Evolutionary conservation across 495 filamentous ascomycete genomes (phyloP).

Genomic region (Talaromyces wortmannii): DNA sequence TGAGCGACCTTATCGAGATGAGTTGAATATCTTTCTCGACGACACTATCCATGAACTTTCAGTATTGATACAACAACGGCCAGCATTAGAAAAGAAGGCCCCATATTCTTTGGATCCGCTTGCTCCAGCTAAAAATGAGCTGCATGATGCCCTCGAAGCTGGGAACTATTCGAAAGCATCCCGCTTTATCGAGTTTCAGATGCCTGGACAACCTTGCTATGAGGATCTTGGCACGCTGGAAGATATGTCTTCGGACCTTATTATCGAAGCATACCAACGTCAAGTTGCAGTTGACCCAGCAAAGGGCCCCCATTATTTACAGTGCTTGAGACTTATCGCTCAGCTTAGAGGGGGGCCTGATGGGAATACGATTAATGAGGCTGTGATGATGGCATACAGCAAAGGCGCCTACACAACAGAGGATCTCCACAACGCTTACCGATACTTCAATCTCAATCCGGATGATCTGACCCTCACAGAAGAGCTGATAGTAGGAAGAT

Average conservation of each 20-base stretch:
- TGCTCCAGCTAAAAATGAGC: conserved; percentile 23
- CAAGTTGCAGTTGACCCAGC: conserved; percentile 28
- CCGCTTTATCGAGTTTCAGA: conserved; percentile 23
- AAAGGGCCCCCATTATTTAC: conserved; percentile 22
- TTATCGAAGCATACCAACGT: conserved; percentile 32
- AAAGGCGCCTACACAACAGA: conserved; percentile 41
- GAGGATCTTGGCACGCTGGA: conserved; percentile 38
- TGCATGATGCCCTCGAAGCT: conserved; percentile 41
- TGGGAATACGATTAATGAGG: conserved; percentile 22
- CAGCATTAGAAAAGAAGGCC: conserved; percentile 35
- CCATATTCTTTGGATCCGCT: conserved; percentile 22
- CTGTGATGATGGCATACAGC: conserved; percentile 29
- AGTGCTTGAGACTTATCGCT: conserved; percentile 29
- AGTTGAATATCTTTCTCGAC: conserved; percentile 42
- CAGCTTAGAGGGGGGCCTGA: conserved; percentile 27
- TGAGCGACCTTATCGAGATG: conserved; percentile 36
- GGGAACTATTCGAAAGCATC: conserved; percentile 33
- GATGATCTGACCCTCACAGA: conserved; percentile 36
- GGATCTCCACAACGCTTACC: conserved; percentile 49
- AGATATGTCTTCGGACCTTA: conserved; percentile 28
- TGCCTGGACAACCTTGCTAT: conserved; percentile 33
- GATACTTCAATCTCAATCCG: conserved; percentile 40
- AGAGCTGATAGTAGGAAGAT: conserved; percentile 50
- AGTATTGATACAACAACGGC: conserved; percentile 35
- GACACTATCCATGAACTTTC: conserved; percentile 47